Evolutionary conservation across 176 grass and related monocot species (phyloP).

Genomic region (Eragrostis nindensis): DNA sequence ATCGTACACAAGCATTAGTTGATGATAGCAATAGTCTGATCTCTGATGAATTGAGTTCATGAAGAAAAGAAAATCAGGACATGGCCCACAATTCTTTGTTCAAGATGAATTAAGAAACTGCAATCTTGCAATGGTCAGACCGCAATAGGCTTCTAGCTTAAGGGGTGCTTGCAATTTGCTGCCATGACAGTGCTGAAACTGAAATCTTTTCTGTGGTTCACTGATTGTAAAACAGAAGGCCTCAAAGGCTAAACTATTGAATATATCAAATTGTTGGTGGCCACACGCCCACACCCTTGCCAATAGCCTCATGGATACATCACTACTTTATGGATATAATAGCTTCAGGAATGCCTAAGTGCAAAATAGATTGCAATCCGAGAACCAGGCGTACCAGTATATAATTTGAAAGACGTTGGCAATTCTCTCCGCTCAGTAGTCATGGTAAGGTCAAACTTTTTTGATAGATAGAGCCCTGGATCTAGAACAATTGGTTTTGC

Average conservation of each 20-base stretch:
- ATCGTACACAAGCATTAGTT: neutral
- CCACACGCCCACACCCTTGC: neutral
- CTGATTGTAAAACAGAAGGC: neutral
- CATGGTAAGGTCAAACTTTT: slow-evolving; percentile 81
- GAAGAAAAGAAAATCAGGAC: neutral
- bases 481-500: slow-evolving; percentile 88
- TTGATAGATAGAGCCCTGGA: slow-evolving; percentile 91
- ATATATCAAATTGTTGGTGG: neutral
- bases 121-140: neutral
- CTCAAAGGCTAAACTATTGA: neutral
- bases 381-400: slow-evolving; percentile 63
- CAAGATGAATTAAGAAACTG: neutral
- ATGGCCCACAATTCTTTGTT: neutral
- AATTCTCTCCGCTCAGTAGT: slow-evolving; percentile 79
- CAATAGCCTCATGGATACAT: neutral
- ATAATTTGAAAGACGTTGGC: slow-evolving; percentile 93
- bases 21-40: neutral
- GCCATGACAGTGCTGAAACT: neutral
- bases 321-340: neutral
- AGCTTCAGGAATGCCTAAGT: neutral
- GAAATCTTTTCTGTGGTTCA: neutral
- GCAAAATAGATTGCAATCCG: slow-evolving; percentile 24
- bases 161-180: neutral
- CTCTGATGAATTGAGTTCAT: neutral
- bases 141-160: neutral